Conservation (phyloP, 257 asterid species). For the Fraxinus americana region DNA sequence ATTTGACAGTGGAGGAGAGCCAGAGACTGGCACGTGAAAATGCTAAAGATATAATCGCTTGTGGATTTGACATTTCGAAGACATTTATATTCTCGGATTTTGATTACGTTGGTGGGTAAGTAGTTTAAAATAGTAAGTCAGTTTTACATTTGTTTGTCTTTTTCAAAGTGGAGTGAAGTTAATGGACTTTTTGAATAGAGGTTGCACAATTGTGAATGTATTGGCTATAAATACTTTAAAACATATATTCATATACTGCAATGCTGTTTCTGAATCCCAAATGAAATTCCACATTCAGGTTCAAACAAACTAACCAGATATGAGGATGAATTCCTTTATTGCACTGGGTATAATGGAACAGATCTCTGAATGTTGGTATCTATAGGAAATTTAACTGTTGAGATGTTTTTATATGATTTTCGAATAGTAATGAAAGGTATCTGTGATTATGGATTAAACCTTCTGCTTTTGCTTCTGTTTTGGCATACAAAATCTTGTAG, state of each 20-base stretch:
- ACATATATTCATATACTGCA: background rate
- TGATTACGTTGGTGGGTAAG: slow-evolving; percentile 94
- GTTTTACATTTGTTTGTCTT: background rate
- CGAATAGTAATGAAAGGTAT: background rate
- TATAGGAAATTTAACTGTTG: background rate
- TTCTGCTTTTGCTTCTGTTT: background rate
- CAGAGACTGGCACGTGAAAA: slow-evolving; percentile 96
- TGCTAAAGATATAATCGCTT: slow-evolving; percentile 97
- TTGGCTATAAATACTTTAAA: background rate
- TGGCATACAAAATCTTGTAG: background rate
- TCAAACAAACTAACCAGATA: background rate
- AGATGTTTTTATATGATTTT: background rate
- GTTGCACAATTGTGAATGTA: background rate
- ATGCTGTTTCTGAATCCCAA: background rate
- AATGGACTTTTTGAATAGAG: background rate
- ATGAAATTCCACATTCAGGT: background rate
- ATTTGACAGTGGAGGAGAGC: slow-evolving; percentile 85
- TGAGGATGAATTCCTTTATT: background rate
- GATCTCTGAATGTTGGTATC: background rate
- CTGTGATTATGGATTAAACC: background rate
- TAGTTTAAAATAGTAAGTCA: background rate
- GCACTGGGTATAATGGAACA: background rate
- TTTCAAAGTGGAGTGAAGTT: background rate
- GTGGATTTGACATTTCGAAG: slow-evolving; percentile 90
- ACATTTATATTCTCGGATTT: slow-evolving; percentile 92